Base-by-base conservation (phyloP, 1,284 basidiomycete species). In the Ceratobasidium sp. region DNA sequence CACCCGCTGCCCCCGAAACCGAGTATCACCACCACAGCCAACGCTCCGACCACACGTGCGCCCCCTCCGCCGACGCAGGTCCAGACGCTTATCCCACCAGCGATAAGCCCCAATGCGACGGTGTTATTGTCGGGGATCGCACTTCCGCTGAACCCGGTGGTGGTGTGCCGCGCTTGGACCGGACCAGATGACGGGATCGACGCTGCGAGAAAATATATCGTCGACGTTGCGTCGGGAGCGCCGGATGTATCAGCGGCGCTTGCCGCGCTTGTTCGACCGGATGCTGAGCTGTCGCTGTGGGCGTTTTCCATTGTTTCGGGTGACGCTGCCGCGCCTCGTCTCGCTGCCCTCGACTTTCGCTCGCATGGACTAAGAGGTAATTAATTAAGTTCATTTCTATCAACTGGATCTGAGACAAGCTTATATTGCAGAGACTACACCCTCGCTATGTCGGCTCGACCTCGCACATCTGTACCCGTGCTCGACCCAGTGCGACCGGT, bases 1-100 rank as follows among this genome's bases (percentile, higher is more conserved):
- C 84, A 86, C 3, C 84, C 87, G 0, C 87, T 88, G 42, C 87
- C 87, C 6, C 84, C 85, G 20, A 83, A 83, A 79, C 88, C 50
- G 86, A 85, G 3, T 89, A 50, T 89, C 17, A 81, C 86, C 38
- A 92, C 90, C 4, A 91, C 92, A 20, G 84, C 85, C 76, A 86
- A 90, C 3, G 86, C 87, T 40, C 82, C 90, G 5, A 83, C 85
- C 86, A 40, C 61, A 20, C 61, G 61, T n/a, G 17, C 61, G n/a
- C 38, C 61, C 3, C 56, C 84, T 26, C 78, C 82, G 13, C 75
- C 20, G 61, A 77, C 77, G 52, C 78, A 46, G 61, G 48, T 46
- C 65, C 78, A 23, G 12, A 75, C 73, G 13, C 40, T 75, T 7
- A 40, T 75, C 33, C 46, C 73, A 10, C 42, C 73, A 9, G 23